Evolutionary conservation across 345 rosid genomes (phyloP), one percentile per base, ranked within the genome.

Genomic region (Linum usitatissimum): DNA sequence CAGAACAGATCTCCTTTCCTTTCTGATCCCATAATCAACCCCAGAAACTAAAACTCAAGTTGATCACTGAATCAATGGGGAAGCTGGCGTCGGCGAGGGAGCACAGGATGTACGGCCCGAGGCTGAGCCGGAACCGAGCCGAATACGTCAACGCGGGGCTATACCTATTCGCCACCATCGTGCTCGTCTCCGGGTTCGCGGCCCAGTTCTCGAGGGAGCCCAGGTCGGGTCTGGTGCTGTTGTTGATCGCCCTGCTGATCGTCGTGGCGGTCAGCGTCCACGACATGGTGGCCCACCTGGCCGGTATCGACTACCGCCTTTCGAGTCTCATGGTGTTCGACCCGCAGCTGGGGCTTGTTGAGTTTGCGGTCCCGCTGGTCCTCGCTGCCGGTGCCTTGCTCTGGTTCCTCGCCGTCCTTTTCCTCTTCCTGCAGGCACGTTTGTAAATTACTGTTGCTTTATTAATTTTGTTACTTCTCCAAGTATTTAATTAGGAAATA

Each of bases 41-140:
- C 8, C 38, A 7, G 1, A 21, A 0, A 13, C 34, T 9, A 5
- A 13, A 13, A 23, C 28, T 38, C 18, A 17, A 57, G 15, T 0
- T 9, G 12, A 23, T 23, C 28, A 23, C 2, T 23, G 28, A 23
- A 31, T 19, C 15, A 19, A 86, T 86, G 98, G 98, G 81, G 84
- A 92, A 89, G 79, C 82, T 86, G 51, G 91, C 93, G 42, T 78
- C 98, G 64, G 86, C 93, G 15, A 74, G 93, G 56, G 95, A 89
- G 76, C 72, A 69, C 59, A 75, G 90, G 66, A 70, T 76, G 77
- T 84, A 92, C 78, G 89, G 98, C 2, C 85, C 92, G 4, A 55
- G 81, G 61, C 67, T 69, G 36, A 64, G 65, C 1, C 69, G 88
- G 30, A 82, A 71, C 77, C 71, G 85, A n/a, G 82, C 81, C 20